Conservation (phyloP, 805 yeast genomes). For the Teunomyces cretensis region DNA sequence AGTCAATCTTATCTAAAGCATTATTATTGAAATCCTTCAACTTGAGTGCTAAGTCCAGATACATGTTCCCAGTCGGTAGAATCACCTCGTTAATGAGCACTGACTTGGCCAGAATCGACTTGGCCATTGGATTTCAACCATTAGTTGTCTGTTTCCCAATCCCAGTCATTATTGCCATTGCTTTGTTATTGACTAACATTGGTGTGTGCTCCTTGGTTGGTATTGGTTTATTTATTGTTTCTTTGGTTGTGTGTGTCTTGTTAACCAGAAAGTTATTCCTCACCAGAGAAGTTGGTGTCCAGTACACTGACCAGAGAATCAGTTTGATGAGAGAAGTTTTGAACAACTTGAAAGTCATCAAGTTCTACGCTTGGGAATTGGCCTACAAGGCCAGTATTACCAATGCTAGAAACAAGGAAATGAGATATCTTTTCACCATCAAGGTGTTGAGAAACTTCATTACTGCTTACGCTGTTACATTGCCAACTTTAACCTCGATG, state of each 20-base stretch:
- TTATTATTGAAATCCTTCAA: slow-evolving; percentile 40
- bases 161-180: slow-evolving; percentile 40
- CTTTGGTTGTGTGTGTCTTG: slow-evolving; percentile 33
- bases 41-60: slow-evolving; percentile 32
- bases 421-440: slow-evolving; percentile 41
- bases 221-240: slow-evolving; percentile 39
- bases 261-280: slow-evolving; percentile 35
- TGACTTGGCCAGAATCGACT: slow-evolving; percentile 43
- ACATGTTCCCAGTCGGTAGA: slow-evolving; percentile 37
- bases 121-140: slow-evolving; percentile 45
- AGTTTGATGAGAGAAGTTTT: slow-evolving; percentile 44
- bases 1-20: slow-evolving; percentile 40
- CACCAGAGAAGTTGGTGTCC: slow-evolving; percentile 35
- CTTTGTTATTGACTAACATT: slow-evolving; percentile 31
- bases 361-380: slow-evolving; percentile 47
- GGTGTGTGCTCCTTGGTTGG: slow-evolving; percentile 44
- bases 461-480: slow-evolving; percentile 44
- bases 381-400: slow-evolving; percentile 39
- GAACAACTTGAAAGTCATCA: slow-evolving; percentile 41
- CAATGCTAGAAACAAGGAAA: slow-evolving; percentile 38
- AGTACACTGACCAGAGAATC: slow-evolving; percentile 42
- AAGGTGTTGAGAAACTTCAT: slow-evolving; percentile 42
- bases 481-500: slow-evolving; percentile 46
- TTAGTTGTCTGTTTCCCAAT: slow-evolving; percentile 42
- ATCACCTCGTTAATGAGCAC: slow-evolving; percentile 43